Evolutionary conservation across 2,329 filamentous ascomycete species (phyloP), one percentile per base, ranked within the genome.

Genomic region (Neocatenulostroma microsporum): DNA sequence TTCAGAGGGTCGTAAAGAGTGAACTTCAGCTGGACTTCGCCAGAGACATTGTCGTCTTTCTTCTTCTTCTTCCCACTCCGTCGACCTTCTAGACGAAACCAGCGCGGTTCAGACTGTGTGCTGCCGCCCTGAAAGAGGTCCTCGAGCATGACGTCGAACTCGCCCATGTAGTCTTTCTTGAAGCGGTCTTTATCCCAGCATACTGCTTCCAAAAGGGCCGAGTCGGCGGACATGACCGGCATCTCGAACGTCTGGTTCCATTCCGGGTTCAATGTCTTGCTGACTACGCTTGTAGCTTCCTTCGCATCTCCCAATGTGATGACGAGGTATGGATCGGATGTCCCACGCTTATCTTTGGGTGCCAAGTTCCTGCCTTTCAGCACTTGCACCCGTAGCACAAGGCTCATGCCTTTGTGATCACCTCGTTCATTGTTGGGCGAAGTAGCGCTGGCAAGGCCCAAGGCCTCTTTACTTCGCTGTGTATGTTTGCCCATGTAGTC

Each of bases 161-260:
- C 89, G 61, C 91, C 91, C 68, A 98, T 77, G 62, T 96, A 98
- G 58, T 96, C 91, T 54, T 95, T 96, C 50, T 87, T 84, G 58
- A 98, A 94, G 30, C 89, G 80, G 64, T 98, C 91, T 67, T 95
- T 95, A 65, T 98, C 91, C 91, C 91, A 98, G 70, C 88, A 95
- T 44, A 88, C 84, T 48, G 81, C 84, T 58, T 94, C 85, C 49
- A 98, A 75, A 27, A 95, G 69, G 12, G 93, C 76, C 59, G 74
- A 78, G 49, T 84, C 76, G 42, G 82, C 73, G 30, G 83, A 82
- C 41, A 74, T 72, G 49, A 98, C 72, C 40, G 88, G 84, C 48
- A 96, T 72, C 48, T 94, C 82, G 62, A 93, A 84, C 26, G 80
- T 78, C 51, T 87, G 83, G 64, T 95, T 94, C 91, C 91, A 98